Conservation (phyloP, 2,329 filamentous ascomycete species). For the Clarireedia monteithiana region DNA sequence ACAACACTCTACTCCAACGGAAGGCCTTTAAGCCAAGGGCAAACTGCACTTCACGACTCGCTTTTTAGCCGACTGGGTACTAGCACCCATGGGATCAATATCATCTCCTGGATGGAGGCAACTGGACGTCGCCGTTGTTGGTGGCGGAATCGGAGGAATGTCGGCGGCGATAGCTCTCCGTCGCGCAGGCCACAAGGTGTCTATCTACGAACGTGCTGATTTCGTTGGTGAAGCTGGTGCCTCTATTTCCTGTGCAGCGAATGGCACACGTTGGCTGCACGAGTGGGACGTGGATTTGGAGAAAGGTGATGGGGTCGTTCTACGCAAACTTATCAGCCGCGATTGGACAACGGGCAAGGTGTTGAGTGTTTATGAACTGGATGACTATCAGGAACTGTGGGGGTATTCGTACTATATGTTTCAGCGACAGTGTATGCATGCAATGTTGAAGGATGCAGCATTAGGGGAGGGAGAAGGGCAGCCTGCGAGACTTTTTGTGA, state of each 20-base stretch:
- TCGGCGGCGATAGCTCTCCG: constrained; percentile 42
- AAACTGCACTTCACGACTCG: too few relatives aligned
- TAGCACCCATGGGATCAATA: too few relatives aligned
- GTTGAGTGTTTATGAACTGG: constrained; percentile 35
- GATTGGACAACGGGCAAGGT: constrained; percentile 63
- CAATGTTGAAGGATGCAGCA: constrained; percentile 53
- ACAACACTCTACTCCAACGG: too few relatives aligned
- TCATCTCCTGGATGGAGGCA: too few relatives aligned
- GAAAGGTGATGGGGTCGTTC: constrained; percentile 55
- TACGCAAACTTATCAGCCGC: constrained; percentile 58
- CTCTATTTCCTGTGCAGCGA: constrained; percentile 59
- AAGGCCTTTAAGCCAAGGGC: too few relatives aligned
- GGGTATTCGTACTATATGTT: constrained; percentile 62
- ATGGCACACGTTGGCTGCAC: constrained; percentile 60
- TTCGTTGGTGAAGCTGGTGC: constrained; percentile 60
- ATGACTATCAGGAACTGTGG: constrained; percentile 57
- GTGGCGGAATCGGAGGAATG: constrained; percentile 35
- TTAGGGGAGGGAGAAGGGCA: constrained; percentile 44
- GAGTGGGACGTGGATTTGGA: constrained; percentile 58
- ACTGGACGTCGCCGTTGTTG: constrained; percentile 10
- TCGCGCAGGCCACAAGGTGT: constrained; percentile 45
- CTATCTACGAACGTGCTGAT: constrained; percentile 57
- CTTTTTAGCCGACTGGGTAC: too few relatives aligned
- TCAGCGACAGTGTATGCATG: constrained; percentile 59
- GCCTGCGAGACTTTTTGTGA: constrained; percentile 46